phyloP scores from a whole-genome alignment of 768 basidiomycete genomes.

The Lactifluus hygrophoroides region DNA sequence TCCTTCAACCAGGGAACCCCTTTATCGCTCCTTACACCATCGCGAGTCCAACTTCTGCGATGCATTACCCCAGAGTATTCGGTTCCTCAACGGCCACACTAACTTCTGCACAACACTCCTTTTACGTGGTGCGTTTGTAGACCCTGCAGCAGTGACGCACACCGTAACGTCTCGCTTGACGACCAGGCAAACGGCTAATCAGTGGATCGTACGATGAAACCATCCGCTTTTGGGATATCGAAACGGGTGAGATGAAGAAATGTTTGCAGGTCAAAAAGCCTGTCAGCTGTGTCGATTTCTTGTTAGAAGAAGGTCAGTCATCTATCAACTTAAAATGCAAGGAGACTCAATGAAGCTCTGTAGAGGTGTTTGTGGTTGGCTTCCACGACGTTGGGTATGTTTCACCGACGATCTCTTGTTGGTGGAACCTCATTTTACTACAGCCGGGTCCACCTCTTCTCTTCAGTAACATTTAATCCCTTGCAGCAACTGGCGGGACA shows the following conservation, averaged over 20 bases:
- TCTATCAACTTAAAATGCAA: neutral
- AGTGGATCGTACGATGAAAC: slow-evolving; percentile 90
- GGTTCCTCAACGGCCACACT: slow-evolving; percentile 76
- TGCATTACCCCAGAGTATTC: slow-evolving; percentile 65
- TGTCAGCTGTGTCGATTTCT: slow-evolving; percentile 83
- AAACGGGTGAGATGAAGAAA: slow-evolving; percentile 56
- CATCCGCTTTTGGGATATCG: slow-evolving; percentile 87
- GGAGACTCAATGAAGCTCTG: neutral
- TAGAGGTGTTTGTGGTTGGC: slow-evolving; percentile 86
- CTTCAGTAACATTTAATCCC: slow-evolving; percentile 75
- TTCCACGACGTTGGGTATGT: slow-evolving; percentile 86
- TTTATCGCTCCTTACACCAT: slow-evolving; percentile 76
- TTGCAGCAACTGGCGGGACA: slow-evolving; percentile 80
- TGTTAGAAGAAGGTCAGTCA: slow-evolving; percentile 62
- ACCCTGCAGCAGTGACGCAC: neutral
- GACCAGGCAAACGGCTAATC: slow-evolving; percentile 62
- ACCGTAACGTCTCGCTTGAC: neutral
- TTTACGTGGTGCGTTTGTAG: slow-evolving; percentile 38
- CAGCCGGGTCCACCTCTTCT: slow-evolving; percentile 84
- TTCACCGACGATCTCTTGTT: neutral
- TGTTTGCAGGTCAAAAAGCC: slow-evolving; percentile 82
- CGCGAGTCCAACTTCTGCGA: slow-evolving; percentile 78
- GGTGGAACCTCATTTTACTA: neutral
- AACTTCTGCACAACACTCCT: slow-evolving; percentile 82
- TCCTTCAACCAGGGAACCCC: slow-evolving; percentile 38